These are phyloP conservation scores for Quercus lobata DNA, from an alignment of 331 rosid genomes.

Conservation along the genomic window DNA sequence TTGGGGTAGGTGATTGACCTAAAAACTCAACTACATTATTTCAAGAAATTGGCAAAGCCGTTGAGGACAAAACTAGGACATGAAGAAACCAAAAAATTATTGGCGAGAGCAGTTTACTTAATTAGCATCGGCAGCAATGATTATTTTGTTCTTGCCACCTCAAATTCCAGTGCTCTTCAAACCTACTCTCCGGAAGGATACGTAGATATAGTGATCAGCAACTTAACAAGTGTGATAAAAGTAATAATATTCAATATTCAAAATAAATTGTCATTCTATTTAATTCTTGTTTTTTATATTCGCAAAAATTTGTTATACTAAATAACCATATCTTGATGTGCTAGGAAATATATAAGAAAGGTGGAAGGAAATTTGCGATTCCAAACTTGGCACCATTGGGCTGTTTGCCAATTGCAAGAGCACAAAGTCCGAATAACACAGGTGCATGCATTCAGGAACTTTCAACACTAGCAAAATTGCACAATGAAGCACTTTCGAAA, in stretches of 20 bases:
- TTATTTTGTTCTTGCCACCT: conserved; percentile 8
- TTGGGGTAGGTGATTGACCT: conserved; percentile 33
- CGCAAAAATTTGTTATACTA: too few species aligned
- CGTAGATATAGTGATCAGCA: conserved; percentile 42
- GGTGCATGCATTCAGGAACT: conserved; percentile 8
- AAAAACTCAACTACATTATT: conserved; percentile 27
- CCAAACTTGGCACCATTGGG: not conserved
- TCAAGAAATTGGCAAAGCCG: conserved; percentile 30
- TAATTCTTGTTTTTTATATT: too few species aligned
- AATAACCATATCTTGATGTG: not conserved
- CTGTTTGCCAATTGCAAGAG: conserved; percentile 13
- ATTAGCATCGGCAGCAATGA: conserved; percentile 47
- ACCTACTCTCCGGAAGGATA: conserved; percentile 25
- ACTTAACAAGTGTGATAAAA: conserved; percentile 30
- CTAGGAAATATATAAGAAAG: conserved; percentile 13
- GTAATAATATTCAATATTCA: not conserved
- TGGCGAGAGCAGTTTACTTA: conserved; percentile 46
- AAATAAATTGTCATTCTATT: too few species aligned
- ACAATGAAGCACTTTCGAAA: conserved; percentile 14
- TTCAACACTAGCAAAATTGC: conserved; percentile 12
- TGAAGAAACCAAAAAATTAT: conserved; percentile 17
- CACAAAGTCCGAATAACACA: not conserved
- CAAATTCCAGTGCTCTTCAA: conserved; percentile 1
- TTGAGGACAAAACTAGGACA: conserved; percentile 33
- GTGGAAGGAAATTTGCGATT: conserved; percentile 43